Evolutionary conservation across 1,284 basidiomycete genomes (phyloP), one percentile per base, ranked within the genome.

Genomic region (Apiotrichum sp.): DNA sequence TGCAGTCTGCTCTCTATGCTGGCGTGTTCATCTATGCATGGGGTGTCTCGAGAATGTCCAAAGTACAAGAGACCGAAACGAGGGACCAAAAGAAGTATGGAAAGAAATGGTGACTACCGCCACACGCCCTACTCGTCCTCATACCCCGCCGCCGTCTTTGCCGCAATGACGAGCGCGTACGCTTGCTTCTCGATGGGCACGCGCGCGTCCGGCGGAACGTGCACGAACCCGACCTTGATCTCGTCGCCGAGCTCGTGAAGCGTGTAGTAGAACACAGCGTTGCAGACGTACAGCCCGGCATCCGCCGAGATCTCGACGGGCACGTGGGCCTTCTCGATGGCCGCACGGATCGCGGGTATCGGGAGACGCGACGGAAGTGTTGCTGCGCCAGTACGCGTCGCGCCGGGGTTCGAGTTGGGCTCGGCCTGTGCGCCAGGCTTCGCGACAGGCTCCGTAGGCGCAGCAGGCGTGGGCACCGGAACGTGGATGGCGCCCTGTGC

Each of bases 251-350:
- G 9, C 7, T 43, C 42, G 7, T 50, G 47, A 11, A 59, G 50
- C 3, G 47, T 50, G 5, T 38, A 43, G 47, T 57, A 61, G 52
- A 61, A 53, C 46, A 61, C 50, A 34, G 51, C 11, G 48, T 61
- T 61, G 56, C 59, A 61, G 14, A 61, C 59, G 32, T 53, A 61
- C n/a, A 44, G 50, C 4, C 59, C 59, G 1, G 59, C 59, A 22
- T 55, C 47, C 40, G 47, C 7, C 8, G 50, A 53, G 47, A 53
- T 39, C 35, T 46, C 47, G 22, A 40, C 53, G n/a, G 53, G 51
- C 40, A 61, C 55, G 9, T 47, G 44, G 8, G 48, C 48, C 2
- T 8, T 38, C 31, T 41, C n/a, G 35, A 61, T 53, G 2, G 43
- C 50, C 16, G 34, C 42, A 13, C 44, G 16, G 16, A 53, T 50